Evolutionary conservation across 2,329 filamentous ascomycete genomes (phyloP).

Genomic region (Teratosphaeria zuluensis): DNA sequence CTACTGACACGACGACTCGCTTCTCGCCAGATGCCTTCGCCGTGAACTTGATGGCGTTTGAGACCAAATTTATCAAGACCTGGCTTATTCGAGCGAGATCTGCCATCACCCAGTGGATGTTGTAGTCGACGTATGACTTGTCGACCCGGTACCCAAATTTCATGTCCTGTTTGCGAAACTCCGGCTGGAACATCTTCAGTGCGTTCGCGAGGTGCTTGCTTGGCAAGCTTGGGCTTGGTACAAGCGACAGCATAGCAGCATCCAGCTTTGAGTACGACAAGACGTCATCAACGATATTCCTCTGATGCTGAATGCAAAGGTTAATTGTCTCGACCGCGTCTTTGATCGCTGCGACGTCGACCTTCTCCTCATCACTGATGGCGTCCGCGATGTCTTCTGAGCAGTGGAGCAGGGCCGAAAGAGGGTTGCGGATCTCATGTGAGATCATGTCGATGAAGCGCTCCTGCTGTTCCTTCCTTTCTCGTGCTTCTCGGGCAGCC

Average conservation of each 20-base stretch:
- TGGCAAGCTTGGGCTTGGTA: conserved; percentile 18
- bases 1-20: conserved; percentile 16
- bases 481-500: conserved; percentile 33
- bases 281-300: conserved; percentile 33
- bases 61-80: conserved; percentile 23
- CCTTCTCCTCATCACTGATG: conserved; percentile 8
- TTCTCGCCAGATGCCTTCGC: conserved; percentile 15
- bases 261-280: conserved; percentile 27
- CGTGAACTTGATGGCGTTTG: conserved; percentile 27
- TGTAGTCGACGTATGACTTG: conserved; percentile 14
- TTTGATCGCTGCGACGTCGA: conserved; percentile 13
- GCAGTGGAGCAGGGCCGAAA: conserved; percentile 31
- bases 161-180: conserved; percentile 22
- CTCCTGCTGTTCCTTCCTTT: conserved; percentile 37
- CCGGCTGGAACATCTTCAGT: conserved; percentile 27
- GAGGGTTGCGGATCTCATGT: conserved; percentile 30
- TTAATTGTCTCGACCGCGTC: conserved; percentile 28
- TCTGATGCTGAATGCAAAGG: conserved; percentile 36
- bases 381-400: conserved; percentile 33
- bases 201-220: conserved; percentile 17
- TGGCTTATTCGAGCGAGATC: conserved; percentile 22
- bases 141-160: conserved; percentile 21
- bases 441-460: conserved; percentile 32
- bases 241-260: conserved; percentile 21
- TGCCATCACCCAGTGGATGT: conserved; percentile 16